Base-by-base conservation (phyloP, 129 eudicot genomes). In the Flaveria robusta region DNA sequence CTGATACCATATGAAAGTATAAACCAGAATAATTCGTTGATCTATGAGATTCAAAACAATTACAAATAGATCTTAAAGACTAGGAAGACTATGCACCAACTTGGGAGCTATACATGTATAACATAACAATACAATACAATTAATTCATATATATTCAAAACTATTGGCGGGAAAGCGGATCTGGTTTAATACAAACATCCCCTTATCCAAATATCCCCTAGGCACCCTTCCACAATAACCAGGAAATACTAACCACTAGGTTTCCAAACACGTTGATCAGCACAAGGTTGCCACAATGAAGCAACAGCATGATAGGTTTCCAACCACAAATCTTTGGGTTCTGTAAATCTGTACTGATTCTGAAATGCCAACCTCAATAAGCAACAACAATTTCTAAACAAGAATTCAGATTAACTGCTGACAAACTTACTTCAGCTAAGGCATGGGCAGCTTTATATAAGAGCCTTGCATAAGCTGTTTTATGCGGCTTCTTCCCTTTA, bases 371-470 rank as follows among this genome's bases (percentile, higher is more conserved):
- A 62, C 1, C 5, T 46, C 47, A 11, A 29, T 59, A 47, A 27
- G 63, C 22, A 72, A 75, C 55, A 27, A 24, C 9, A 15, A 3
- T 58, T n/a, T 72, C 56, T 37, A 29, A 3, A 73, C 15, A n/a
- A 22, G 4, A 19, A 1, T 6, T 19, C 6, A 19, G 18, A 51
- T 0, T 1, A 15, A 26, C 13, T n/a, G 62, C 29, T 68, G 13
- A 39, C 66, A 31, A 45, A 66, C 74, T 49, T 83, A 89, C 99
- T 87, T 91, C 97, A 43, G 99, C 97, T 80, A 95, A 83, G 81
- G 96, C 96, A 86, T 95, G 99, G 22, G 97, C 94, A 69, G 99
- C 99, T 87, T 91, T 87, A 62, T 89, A 84, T 86, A 95, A 74
- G 78, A 95, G 81, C 71, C 97, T 88, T 58, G 91, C 95, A 81